A percentile compares a stretch with the other conserved stretches of the same genome.
Conservation (phyloP, 495 filamentous ascomycete genomes). For the Cercophora sp. region DNA sequence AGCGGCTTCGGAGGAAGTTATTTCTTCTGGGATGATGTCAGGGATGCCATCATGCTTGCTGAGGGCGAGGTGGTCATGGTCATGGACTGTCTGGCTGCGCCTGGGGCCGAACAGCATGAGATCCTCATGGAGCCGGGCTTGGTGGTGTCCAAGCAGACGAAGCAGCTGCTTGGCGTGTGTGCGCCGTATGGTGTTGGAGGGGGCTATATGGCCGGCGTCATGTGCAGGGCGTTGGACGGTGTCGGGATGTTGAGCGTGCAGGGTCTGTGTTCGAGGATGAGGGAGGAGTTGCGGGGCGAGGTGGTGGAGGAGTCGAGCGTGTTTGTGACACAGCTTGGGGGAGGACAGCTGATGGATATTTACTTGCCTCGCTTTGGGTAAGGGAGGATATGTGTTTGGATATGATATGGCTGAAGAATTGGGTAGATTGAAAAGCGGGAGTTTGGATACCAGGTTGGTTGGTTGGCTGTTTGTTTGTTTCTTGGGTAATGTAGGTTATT, state of each 20-base stretch:
- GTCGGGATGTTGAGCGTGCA: conserved; percentile 20
- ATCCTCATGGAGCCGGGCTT: conserved; percentile 18
- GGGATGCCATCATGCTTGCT: conserved; percentile 23
- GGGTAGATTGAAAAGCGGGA: not conserved
- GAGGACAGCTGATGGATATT: conserved; percentile 26
- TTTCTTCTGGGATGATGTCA: conserved; percentile 30
- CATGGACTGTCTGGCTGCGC: conserved; percentile 21
- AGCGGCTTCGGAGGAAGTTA: conserved; percentile 1
- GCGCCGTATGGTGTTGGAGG: not conserved
- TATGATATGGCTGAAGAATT: not conserved
- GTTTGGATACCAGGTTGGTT: no score
- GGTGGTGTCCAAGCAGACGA: conserved; percentile 11
- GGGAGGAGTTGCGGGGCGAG: conserved; percentile 16
- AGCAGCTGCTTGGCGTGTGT: conserved; percentile 26
- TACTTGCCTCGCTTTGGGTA: conserved; percentile 15
- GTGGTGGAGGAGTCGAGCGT: conserved; percentile 10
- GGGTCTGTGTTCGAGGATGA: conserved; percentile 24
- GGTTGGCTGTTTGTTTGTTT: not conserved
- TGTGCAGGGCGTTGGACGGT: conserved; percentile 19
- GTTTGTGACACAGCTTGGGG: conserved; percentile 27
- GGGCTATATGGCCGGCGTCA: conserved; percentile 15
- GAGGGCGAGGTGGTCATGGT: conserved; percentile 23
- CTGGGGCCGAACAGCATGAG: conserved; percentile 7
- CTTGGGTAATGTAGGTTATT: not conserved
- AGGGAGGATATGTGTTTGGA: not conserved